Base-by-base conservation (phyloP, 2,329 filamentous ascomycete species). In the Exophiala oligosperma region DNA sequence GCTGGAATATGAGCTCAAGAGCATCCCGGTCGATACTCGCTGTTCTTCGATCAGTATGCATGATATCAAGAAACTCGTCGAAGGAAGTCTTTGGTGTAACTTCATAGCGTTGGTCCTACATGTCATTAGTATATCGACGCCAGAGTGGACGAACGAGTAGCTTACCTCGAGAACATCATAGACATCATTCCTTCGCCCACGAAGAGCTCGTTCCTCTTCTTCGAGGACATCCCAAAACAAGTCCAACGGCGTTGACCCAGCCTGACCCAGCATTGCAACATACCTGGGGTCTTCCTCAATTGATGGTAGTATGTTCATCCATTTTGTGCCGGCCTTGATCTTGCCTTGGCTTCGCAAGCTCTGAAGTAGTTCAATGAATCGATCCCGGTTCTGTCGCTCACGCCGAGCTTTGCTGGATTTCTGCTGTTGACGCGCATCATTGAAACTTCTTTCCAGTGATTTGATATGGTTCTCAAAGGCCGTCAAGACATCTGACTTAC, bases 381-480 rank as follows among this genome's bases (percentile, higher is more conserved):
- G 83, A 71, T 99, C 94, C 61, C 94, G 87, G 66, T 89, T 88
- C 76, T 92, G 90, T 63, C 94, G 90, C 72, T 97, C 92, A 65
- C 87, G 84, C 60, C 94, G 87, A 55, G 86, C 83, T 74, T 90
- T 93, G 67, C 83, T 83, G 61, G 87, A 88, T 78, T 96, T 96
- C 69, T 94, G 87, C 66, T 90, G 86, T 74, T 99, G 94, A 63
- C 90, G 88, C 49, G 87, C 84, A 71, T 97, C 92, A 74, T 97
- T 97, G 77, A 96, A 92, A 52, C 86, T 85, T 61, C 92, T 89
- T 75, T 99, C 94, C 64, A 97, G 82, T 57, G 87, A 83, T 76
- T 95, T 96, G 79, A 97, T 94, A 71, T 97, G 93, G 69, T 89
- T 91, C 77, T 97, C 92, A 74, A 97, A 99, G 60, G 90, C 89